Base-by-base conservation (phyloP, 495 filamentous ascomycete genomes). In the Aspergillus steynii region DNA sequence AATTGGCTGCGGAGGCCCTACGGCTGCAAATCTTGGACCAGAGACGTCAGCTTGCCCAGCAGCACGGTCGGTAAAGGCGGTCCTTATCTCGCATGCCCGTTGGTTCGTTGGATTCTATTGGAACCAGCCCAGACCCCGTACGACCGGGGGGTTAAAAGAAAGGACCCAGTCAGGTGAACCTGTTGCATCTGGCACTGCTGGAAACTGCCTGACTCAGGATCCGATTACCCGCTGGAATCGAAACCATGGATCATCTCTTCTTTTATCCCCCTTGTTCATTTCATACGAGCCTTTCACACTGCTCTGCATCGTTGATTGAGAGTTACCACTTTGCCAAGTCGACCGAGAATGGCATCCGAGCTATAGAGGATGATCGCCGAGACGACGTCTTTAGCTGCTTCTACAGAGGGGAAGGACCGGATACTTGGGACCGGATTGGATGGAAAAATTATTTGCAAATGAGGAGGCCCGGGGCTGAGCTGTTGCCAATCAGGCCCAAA, bases 1-100 rank as follows among this genome's bases (percentile, higher is more conserved):
- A 94, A 77, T 75, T 89, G 62, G 90, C 89, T 3, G 84, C 85
- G 15, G 90, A 96, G 78, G 77, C 74, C 56, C 59, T 93, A 67
- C 82, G 88, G 67, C 75, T 75, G 76, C 83, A 89, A 72, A 84
- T 86, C 64, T 63, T 91, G 72, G 80, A 84, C 57, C 77, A 78
- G 64, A 77, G 82, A 65, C 72, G 77, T 45, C 69, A 74, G 61
- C 60, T 65, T 48, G 71, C 73, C 60, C 79, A 71, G 71, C 77
- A 75, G 64, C 63, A 71, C 54, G 56, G 57, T n/a, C 66, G 68
- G 32, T 76, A 73, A 52, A 53, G 8, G 53, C 53, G 27, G 49
- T 49, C 45, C 26, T 32, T 47, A 31, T 51, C 20, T 32, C 14
- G 5, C 29, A 12, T 20, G 37, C 12, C 37, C 37, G 37, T 15